Base-by-base conservation (phyloP, 495 filamentous ascomycete species). In the Massariosphaeria phaeospora region DNA sequence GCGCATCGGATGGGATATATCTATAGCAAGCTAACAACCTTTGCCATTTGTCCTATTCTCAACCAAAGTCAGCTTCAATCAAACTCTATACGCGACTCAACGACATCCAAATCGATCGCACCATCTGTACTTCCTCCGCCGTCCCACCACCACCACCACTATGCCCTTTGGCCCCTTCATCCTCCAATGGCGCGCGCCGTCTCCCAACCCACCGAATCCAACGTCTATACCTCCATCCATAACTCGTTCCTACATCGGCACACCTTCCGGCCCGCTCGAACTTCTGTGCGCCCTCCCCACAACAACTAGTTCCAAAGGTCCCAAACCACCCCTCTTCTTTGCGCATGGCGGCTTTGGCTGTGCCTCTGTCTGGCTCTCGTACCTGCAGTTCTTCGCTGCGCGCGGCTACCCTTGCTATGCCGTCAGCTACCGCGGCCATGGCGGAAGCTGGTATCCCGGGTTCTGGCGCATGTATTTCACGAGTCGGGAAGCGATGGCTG, bases 341-440 rank as follows among this genome's bases (percentile, higher is more conserved):
- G 59, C 64, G 34, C 73, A 74, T 54, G 71, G 72, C 57, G 75
- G 75, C 45, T 55, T 56, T 62, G 75, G 73, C n/a, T 62, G 65
- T 26, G 77, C 75, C 21, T 62, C 63, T 41, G 72, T 76, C 11
- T 79, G 73, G 70, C 52, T 72, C 8, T 66, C 69, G 24, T 79
- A 74, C 50, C 63, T 80, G 43, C 55, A 57, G 0, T 76, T 61
- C 52, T 72, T 78, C 39, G 61, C 72, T 0, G 43, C 48, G 20
- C 2, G 29, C 4, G 68, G 69, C 23, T 67, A 71, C 53, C 65
- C 70, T 0, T 74, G 72, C 61, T 78, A 78, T 50, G 74, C 76
- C 12, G 30, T 79, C n/a, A 75, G 71, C 1, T 56, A 72, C 38
- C 67, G 75, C 9, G 77, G 76, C 2, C 77, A 79, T 59, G 77